Evolutionary conservation across 2,329 filamentous ascomycete genomes (phyloP).

Genomic region (Lecanosticta acicola): DNA sequence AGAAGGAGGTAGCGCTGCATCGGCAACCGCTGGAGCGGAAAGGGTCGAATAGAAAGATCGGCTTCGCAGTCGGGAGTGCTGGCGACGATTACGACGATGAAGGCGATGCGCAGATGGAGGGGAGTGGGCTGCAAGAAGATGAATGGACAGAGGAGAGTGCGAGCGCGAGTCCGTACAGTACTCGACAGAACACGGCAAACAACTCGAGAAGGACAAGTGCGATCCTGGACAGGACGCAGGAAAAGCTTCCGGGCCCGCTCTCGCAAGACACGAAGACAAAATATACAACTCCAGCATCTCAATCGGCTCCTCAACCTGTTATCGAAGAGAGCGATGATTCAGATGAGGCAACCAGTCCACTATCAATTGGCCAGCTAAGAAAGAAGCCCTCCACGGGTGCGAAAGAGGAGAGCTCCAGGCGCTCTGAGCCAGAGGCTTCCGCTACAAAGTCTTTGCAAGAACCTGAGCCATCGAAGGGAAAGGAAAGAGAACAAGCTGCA

Average conservation of each 20-base stretch:
- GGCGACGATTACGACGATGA: conserved; percentile 25
- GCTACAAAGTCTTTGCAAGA: neutral
- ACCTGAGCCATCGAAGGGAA: neutral
- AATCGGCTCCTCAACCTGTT: neutral
- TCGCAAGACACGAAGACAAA: neutral
- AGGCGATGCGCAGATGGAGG: conserved; percentile 26
- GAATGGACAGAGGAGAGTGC: conserved; percentile 35
- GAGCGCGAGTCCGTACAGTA: conserved; percentile 34
- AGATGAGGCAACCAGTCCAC: neutral
- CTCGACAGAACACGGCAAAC: conserved; percentile 33
- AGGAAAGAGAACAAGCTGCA: neutral
- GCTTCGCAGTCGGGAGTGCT: conserved; percentile 29
- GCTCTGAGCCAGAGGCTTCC: neutral
- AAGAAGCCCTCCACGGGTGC: neutral
- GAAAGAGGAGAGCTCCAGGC: too few species aligned
- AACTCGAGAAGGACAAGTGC: conserved; percentile 32
- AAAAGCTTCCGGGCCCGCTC: conserved; percentile 7
- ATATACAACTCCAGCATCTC: neutral
- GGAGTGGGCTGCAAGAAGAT: conserved; percentile 29
- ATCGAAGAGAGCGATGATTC: neutral
- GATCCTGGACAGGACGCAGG: conserved; percentile 17
- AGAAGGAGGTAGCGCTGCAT: conserved; percentile 22
- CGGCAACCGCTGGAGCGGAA: conserved; percentile 13
- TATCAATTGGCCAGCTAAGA: neutral
- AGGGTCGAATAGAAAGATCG: conserved; percentile 27